Percentiles rank a stretch among this genome's conserved stretches.
phyloP scores from a whole-genome alignment of 2,329 filamentous ascomycete genomes.

The Scedosporium boydii region DNA sequence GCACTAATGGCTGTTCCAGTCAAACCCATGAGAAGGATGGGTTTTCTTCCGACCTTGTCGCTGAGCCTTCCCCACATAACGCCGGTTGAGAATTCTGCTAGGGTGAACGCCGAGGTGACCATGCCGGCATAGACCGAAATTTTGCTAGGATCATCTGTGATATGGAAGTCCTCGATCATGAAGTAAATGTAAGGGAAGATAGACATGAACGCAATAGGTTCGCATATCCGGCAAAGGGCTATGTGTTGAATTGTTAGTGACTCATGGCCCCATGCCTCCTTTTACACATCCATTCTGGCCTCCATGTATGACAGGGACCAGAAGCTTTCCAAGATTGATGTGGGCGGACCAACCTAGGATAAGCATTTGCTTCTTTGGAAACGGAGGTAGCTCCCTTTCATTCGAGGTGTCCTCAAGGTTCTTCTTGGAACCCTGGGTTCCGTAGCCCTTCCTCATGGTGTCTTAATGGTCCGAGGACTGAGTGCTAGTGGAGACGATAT shows the following conservation, averaged over 20 bases:
- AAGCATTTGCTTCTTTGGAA: constrained; percentile 29
- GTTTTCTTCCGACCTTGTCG: constrained; percentile 86
- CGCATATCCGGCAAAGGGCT: constrained; percentile 93
- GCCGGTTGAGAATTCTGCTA: constrained; percentile 88
- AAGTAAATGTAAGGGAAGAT: constrained; percentile 98
- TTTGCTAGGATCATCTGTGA: constrained; percentile 66
- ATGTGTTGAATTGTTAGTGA: constrained; percentile 7
- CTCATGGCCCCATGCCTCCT: not conserved
- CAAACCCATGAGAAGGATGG: constrained; percentile 81
- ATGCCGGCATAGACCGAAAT: constrained; percentile 91
- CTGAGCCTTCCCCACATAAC: constrained; percentile 90
- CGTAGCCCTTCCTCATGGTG: constrained; percentile 4
- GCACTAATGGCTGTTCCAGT: constrained; percentile 88
- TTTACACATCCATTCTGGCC: too few species aligned
- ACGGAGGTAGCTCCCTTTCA: constrained; percentile 18
- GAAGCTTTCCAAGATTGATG: not conserved
- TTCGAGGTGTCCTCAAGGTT: constrained; percentile 13
- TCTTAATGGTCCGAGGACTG: not conserved
- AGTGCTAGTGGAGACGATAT: not conserved
- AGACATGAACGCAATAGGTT: constrained; percentile 98
- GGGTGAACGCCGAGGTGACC: constrained; percentile 92
- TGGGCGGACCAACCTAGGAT: constrained; percentile 29
- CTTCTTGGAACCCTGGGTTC: not conserved
- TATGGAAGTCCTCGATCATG: constrained; percentile 88
- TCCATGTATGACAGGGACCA: too few species aligned